Evolutionary conservation across 345 rosid species (phyloP).

Genomic region (Dimocarpus longan): DNA sequence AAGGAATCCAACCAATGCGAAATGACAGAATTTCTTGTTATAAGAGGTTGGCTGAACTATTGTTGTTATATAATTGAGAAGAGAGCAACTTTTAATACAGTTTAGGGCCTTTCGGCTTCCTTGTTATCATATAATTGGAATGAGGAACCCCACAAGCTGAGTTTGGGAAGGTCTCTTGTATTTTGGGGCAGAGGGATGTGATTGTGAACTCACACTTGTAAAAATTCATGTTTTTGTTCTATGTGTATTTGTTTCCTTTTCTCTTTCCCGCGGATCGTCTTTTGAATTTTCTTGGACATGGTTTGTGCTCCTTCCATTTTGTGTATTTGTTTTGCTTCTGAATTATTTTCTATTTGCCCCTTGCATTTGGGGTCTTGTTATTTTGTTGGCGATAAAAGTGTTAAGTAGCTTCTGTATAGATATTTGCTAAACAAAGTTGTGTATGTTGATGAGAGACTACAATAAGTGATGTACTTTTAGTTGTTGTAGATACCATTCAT

Average conservation of each 20-base stretch:
- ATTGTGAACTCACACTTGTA: neutral
- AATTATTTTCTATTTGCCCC: neutral
- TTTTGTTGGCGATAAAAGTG: neutral
- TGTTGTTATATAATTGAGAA: neutral
- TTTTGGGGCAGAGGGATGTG: neutral
- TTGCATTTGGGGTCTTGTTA: neutral
- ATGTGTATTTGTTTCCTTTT: neutral
- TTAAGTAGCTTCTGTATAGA: neutral
- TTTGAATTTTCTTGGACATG: neutral
- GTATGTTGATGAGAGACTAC: neutral
- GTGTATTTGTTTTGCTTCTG: neutral
- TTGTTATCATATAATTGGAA: neutral
- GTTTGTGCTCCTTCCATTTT: neutral
- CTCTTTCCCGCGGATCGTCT: neutral
- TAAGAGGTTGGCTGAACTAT: neutral
- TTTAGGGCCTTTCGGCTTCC: neutral
- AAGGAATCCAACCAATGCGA: neutral
- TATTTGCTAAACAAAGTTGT: neutral
- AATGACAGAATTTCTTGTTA: neutral
- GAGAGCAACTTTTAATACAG: neutral
- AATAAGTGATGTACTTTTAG: neutral
- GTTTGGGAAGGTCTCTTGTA: too few relatives aligned
- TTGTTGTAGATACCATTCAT: neutral
- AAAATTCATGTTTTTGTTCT: neutral
- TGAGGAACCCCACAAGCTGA: neutral